phyloP scores from a whole-genome alignment of 140 eudicot genomes.

The Flaveria floridana region DNA sequence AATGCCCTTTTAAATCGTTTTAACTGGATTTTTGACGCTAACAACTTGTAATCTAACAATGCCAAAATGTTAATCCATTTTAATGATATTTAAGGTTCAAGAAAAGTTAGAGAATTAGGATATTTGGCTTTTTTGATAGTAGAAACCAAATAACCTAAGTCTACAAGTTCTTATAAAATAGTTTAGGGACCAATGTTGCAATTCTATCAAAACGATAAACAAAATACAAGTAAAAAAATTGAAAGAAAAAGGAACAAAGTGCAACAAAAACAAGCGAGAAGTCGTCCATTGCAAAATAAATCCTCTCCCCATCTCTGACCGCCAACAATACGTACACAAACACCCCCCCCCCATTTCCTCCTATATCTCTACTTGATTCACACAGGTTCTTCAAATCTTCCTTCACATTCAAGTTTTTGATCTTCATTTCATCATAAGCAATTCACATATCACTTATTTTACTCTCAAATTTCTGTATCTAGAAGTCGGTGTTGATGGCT shows the following conservation, averaged over 20 bases:
- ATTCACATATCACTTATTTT: conserved; percentile 10
- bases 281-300: conserved; percentile 29
- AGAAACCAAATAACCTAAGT: too few relatives aligned
- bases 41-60: too few relatives aligned
- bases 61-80: too few relatives aligned
- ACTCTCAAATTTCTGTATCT: neutral
- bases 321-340: conserved; percentile 26
- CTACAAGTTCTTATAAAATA: neutral
- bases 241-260: conserved; percentile 14
- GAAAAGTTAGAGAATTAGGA: too few relatives aligned
- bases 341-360: neutral
- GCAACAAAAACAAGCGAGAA: conserved; percentile 29
- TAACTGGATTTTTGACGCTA: too few relatives aligned
- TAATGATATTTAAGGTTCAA: too few relatives aligned
- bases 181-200: conserved; percentile 17
- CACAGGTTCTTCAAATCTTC: conserved; percentile 30
- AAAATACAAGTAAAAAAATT: neutral
- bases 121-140: too few relatives aligned
- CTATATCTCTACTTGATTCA: conserved; percentile 15
- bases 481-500: conserved; percentile 31
- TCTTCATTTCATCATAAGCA: neutral
- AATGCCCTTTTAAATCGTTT: too few relatives aligned
- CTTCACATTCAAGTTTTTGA: conserved; percentile 1
- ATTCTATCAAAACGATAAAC: neutral
- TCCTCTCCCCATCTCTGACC: conserved; percentile 36